Percentiles rank a stretch among this genome's conserved stretches.
Evolutionary conservation across 1,139 yeast species (phyloP).

Genomic region (Candida sanyaensis): DNA sequence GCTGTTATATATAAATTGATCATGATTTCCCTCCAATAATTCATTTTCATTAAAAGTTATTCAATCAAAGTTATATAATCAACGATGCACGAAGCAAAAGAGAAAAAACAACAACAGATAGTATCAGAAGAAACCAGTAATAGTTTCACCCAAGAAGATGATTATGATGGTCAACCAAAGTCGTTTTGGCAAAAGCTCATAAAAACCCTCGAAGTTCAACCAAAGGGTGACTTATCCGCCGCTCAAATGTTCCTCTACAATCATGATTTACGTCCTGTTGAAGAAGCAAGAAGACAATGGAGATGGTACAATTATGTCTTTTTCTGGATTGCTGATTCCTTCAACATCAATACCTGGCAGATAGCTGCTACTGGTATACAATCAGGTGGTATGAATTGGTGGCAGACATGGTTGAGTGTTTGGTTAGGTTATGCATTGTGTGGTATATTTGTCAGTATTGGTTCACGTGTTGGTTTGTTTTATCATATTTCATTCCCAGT

Average conservation of each 20-base stretch:
- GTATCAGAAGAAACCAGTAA: background rate
- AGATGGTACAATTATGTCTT: constrained; percentile 75
- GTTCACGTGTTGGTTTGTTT: constrained; percentile 71
- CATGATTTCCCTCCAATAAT: background rate
- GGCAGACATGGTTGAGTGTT: constrained; percentile 86
- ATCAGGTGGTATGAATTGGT: constrained; percentile 74
- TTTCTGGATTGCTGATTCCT: constrained; percentile 86
- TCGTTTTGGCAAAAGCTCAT: constrained; percentile 11
- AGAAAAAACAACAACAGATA: background rate
- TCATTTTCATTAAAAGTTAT: background rate
- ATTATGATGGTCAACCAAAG: constrained; percentile 3
- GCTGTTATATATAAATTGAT: background rate
- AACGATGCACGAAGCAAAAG: background rate
- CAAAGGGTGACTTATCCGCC: constrained; percentile 34
- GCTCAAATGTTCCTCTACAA: constrained; percentile 66
- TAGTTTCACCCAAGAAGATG: background rate
- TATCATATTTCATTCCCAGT: constrained; percentile 83
- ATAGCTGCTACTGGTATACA: constrained; percentile 82
- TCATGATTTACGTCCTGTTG: constrained; percentile 77
- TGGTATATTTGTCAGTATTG: constrained; percentile 61
- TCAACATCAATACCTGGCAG: constrained; percentile 88
- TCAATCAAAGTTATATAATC: too few relatives aligned
- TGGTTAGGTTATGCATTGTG: constrained; percentile 71
- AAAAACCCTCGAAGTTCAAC: constrained; percentile 16
- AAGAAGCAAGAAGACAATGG: constrained; percentile 70